Conservation (phyloP, 106 monocot genomes). For the Agapanthus africanus region DNA sequence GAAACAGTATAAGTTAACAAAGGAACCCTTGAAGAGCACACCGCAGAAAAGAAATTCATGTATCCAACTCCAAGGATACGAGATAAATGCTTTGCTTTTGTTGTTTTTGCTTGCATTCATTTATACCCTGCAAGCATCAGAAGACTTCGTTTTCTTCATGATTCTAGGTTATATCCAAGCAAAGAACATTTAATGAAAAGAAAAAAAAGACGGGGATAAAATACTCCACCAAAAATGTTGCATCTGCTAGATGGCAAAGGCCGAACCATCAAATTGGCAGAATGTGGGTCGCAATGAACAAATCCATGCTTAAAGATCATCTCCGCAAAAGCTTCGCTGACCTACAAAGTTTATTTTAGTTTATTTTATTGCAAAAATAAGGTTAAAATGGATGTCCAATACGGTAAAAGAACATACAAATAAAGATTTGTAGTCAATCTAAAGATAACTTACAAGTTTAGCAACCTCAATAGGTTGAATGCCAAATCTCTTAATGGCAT, state of each 20-base stretch:
- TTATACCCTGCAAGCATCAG: too few relatives aligned
- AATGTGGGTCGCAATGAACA: constrained; percentile 98
- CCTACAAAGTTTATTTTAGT: constrained; percentile 46
- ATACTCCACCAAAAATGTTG: constrained; percentile 53
- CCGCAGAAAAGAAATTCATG: too few relatives aligned
- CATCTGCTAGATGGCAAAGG: constrained; percentile 49
- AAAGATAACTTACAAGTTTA: constrained; percentile 49
- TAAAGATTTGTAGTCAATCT: background rate
- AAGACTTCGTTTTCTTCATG: too few relatives aligned
- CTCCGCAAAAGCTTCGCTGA: constrained; percentile 79
- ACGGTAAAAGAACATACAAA: background rate
- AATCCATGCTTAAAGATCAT: constrained; percentile 98
- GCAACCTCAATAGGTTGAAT: constrained; percentile 69
- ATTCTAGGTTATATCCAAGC: too few relatives aligned
- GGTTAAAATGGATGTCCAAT: background rate
- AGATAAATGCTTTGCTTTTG: too few relatives aligned
- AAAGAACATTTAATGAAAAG: too few relatives aligned
- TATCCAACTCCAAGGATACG: too few relatives aligned
- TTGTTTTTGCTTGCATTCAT: too few relatives aligned
- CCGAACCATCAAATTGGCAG: constrained; percentile 96
- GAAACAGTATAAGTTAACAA: too few relatives aligned
- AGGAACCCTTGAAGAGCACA: too few relatives aligned
- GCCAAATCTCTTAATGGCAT: constrained; percentile 46
- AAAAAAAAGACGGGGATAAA: too few relatives aligned
- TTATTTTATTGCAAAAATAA: constrained; percentile 4